Base-by-base conservation (phyloP, 768 basidiomycete species). In the Suillus spraguei region DNA sequence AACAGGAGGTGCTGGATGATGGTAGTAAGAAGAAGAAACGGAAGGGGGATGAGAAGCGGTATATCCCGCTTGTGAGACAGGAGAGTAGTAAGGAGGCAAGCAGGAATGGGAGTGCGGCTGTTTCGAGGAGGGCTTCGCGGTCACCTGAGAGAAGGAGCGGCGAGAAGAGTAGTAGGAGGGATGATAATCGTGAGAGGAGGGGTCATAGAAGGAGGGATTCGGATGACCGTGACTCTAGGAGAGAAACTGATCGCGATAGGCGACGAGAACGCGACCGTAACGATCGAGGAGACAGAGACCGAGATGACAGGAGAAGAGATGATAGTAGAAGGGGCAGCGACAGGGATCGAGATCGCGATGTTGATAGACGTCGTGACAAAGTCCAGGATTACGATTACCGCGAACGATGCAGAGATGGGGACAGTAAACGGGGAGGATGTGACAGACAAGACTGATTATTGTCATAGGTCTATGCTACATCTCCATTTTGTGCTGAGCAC, bases 1-100 rank as follows among this genome's bases (percentile, higher is more conserved):
- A 96, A 69, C 83, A 84, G 67, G 88, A 91, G 69, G 81, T 84
- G 0, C 82, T 85, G 5, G 90, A 93, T 63, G 87, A 92, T 64
- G 91, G 90, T 22, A 85, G 79, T 69, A 80, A 73, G 73, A 85
- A 81, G 77, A 83, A 80, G 70, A 82, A 77, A 68, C 78, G 82
- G 38, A 68, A 65, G 36, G 62, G 68, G 7, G 84, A 84, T 4
- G 92, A 94, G 61, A 87, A 85, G 77, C 85, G 87, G 68, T 99
- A 97, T 71, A 79, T 95, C 33, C 96, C 97, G 13, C 79, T 99
- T 36, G 71, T 94, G 52, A 93, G 87, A 77, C 82, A 81, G 72
- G 93, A 92, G 59, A 80, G 81, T 60, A 81, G 72, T 71, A 67
- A 68, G 53, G 68, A 69, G 42, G 66, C 69, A 52, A 74, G 76